Conservation (phyloP, 768 basidiomycete species). For the Mycena amicta region DNA sequence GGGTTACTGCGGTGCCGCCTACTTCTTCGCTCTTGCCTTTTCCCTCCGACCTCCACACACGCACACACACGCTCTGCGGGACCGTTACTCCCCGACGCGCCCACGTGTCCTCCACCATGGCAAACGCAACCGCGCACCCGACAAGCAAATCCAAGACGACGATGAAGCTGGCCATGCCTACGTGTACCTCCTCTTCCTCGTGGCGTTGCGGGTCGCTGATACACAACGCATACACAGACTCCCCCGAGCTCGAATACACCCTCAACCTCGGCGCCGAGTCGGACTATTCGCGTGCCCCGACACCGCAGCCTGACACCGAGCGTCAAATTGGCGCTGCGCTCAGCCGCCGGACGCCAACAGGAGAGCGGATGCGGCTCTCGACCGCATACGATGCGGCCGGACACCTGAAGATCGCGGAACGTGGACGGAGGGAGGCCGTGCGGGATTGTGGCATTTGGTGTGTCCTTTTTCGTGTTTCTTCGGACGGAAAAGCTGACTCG, state of each 20-base stretch:
- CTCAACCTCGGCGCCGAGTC: conserved; percentile 15
- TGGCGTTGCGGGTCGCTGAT: not conserved
- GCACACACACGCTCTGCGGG: not conserved
- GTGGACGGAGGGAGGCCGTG: not conserved
- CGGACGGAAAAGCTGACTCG: not conserved
- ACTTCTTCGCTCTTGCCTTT: too few species aligned
- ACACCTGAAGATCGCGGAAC: conserved; percentile 12
- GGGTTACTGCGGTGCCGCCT: too few species aligned
- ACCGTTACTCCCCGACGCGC: not conserved
- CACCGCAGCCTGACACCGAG: not conserved
- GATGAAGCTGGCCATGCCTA: not conserved
- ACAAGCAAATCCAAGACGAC: not conserved
- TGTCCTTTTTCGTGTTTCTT: not conserved
- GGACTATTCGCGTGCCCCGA: not conserved
- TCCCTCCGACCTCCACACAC: not conserved
- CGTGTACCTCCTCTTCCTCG: not conserved
- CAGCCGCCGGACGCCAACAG: conserved; percentile 2
- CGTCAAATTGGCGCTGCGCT: not conserved
- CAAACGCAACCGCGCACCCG: not conserved
- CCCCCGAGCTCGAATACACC: conserved; percentile 18
- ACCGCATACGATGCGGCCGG: conserved; percentile 12
- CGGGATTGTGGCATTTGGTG: conserved; percentile 21
- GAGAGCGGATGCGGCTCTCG: conserved; percentile 5
- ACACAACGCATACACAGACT: not conserved
- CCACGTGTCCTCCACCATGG: not conserved